Evolutionary conservation across 2,329 filamentous ascomycete species (phyloP).

Genomic region (Thielaviopsis populi): DNA sequence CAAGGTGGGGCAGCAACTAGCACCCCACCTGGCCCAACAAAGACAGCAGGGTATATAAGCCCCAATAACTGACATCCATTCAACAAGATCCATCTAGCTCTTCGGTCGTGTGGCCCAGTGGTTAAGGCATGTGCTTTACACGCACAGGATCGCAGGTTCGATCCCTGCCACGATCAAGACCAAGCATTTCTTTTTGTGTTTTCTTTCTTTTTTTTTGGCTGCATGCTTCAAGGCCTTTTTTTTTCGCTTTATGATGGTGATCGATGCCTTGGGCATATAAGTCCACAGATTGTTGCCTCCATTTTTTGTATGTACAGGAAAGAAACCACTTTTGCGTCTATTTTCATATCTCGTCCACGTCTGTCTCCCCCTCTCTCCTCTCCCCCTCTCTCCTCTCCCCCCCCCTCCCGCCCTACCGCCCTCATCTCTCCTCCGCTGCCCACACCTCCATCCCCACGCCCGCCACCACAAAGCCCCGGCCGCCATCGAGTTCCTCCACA

Average conservation of each 20-base stretch:
- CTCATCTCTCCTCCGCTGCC: constrained; percentile 17
- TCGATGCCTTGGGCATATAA: no score
- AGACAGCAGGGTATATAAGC: background rate
- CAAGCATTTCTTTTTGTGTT: background rate
- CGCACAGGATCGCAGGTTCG: constrained; percentile 32
- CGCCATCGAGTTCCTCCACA: constrained; percentile 27
- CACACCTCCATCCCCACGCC: constrained; percentile 36
- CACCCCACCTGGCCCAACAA: background rate
- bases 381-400: no score
- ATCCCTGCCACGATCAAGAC: constrained; percentile 29
- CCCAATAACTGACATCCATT: background rate
- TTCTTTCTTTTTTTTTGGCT: constrained; percentile 14
- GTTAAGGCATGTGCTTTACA: constrained; percentile 30
- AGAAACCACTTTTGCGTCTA: background rate
- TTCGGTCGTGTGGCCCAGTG: constrained; percentile 27
- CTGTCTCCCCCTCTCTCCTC: no score
- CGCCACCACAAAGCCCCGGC: constrained; percentile 26
- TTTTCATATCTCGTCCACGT: background rate
- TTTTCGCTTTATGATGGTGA: background rate
- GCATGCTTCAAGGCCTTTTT: no score
- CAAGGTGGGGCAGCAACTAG: background rate
- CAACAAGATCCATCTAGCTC: background rate
- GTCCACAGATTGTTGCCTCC: no score
- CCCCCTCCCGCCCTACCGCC: no score
- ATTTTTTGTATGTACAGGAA: constrained; percentile 5